Percentiles rank a stretch among this genome's conserved stretches.
Conservation (phyloP, 1,139 yeast species). For the Suhomyces maxii region DNA sequence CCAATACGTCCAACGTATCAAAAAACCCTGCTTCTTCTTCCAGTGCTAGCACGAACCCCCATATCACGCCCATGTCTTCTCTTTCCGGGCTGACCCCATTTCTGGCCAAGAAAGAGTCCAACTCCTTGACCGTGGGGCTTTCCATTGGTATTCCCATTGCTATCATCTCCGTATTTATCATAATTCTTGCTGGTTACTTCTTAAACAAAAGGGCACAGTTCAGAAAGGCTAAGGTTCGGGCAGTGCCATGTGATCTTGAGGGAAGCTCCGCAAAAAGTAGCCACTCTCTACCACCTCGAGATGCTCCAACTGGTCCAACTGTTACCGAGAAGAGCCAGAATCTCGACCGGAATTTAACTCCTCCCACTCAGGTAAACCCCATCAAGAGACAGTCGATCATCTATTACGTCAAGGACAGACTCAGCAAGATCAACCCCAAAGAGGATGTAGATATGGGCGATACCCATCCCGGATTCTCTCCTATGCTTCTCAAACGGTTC, state of each 20-base stretch:
- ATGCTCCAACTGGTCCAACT: too few species aligned
- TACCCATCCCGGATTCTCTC: conserved; percentile 21
- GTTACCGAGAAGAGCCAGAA: background rate
- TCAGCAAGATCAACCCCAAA: conserved; percentile 18
- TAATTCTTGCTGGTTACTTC: conserved; percentile 25
- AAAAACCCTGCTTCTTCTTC: conserved; percentile 4
- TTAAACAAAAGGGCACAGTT: conserved; percentile 19
- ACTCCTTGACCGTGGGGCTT: conserved; percentile 31
- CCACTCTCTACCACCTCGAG: too few species aligned
- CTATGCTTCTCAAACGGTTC: conserved; percentile 37
- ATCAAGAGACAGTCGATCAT: conserved; percentile 6
- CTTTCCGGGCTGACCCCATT: background rate
- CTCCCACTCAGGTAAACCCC: background rate
- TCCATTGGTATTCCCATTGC: conserved; percentile 49
- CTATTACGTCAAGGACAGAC: conserved; percentile 12
- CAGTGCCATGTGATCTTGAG: background rate
- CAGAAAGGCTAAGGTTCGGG: background rate
- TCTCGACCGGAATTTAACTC: background rate
- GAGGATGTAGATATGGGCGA: conserved; percentile 6
- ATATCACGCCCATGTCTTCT: conserved; percentile 1
- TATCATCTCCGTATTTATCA: conserved; percentile 26
- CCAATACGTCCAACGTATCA: background rate
- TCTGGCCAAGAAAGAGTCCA: conserved; percentile 3
- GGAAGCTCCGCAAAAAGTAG: background rate
- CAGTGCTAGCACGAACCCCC: background rate